Evolutionary conservation across 2,329 filamentous ascomycete species (phyloP), one percentile per base, ranked within the genome.

Genomic region (Alternaria burnsii): DNA sequence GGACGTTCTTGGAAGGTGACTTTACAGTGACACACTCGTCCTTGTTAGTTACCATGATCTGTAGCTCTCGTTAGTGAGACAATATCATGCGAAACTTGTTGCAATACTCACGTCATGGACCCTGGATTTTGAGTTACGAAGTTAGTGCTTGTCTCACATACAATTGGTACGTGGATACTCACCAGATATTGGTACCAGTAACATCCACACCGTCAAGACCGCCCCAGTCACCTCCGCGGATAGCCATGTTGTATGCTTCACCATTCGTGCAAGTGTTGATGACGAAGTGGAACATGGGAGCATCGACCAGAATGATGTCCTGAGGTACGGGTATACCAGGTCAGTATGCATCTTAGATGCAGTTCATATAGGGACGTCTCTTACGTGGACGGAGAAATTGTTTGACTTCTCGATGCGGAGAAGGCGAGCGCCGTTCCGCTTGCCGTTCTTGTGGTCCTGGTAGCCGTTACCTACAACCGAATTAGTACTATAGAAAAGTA

Each of bases 1-100:
- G 78, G 38, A 88, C 82, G 70, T 87, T 82, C 53, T 81, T 78
- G 3, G 84, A 78, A 12, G 72, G 71, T 2, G 68, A 69, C 74
- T 85, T 87, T 61, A 87, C 83, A 2, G 85, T 87, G 0, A 87
- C 84, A 69, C 85, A 87, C 70, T 88, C 86, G 68, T 88, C 85
- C 73, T 86, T 87, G 81, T 88, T 88, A 24, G 86, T 87, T 6
- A 88, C 86, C 77, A 84, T 84, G 43, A 88, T 74, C 71, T 73
- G 41, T 1, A 18, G 18, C 14, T 26, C 20, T 26, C 1, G 55
- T 65, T 55, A 57, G 56, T 4, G 14, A 26, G 9, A 36, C 12
- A 5, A 43, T 7, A 42, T 24, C 3, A n/a, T 18, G 28, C 11
- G n/a, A 12, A 11, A 26, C 8, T 18, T 30, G 18, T 18, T 24